Evolutionary conservation across 2,329 filamentous ascomycete species (phyloP).

Genomic region (Endothia cerciana): DNA sequence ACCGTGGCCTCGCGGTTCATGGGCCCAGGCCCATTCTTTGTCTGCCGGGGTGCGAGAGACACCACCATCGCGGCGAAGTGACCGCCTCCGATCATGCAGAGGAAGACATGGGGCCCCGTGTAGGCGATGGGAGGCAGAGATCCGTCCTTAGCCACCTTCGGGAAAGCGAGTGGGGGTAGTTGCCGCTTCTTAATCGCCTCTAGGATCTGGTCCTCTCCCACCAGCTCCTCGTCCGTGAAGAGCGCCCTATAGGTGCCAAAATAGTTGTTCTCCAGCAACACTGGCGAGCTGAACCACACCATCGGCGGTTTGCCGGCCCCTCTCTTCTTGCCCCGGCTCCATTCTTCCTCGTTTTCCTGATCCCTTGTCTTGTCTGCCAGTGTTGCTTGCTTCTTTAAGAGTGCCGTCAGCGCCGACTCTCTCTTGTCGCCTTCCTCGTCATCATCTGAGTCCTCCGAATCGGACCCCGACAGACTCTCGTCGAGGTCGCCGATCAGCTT

Average conservation of each 20-base stretch:
- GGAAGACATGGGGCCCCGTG: conserved; percentile 83
- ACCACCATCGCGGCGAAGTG: conserved; percentile 98
- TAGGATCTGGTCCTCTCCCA: conserved; percentile 62
- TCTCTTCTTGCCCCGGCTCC: conserved; percentile 49
- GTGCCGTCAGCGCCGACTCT: conserved; percentile 72
- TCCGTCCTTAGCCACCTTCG: conserved; percentile 61
- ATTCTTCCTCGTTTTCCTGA: conserved; percentile 50
- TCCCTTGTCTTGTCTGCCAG: conserved; percentile 59
- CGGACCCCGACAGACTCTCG: conserved; percentile 89
- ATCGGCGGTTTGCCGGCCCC: conserved; percentile 72
- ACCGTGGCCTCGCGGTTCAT: conserved; percentile 86
- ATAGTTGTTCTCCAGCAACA: conserved; percentile 76
- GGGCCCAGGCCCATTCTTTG: conserved; percentile 67
- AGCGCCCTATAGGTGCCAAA: conserved; percentile 86
- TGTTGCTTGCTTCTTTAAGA: conserved; percentile 83
- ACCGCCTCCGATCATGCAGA: conserved; percentile 98
- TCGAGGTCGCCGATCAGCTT: conserved; percentile 83
- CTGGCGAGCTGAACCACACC: conserved; percentile 81
- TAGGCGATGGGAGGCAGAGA: conserved; percentile 58
- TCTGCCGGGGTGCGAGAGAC: conserved; percentile 78
- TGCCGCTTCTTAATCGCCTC: conserved; percentile 78
- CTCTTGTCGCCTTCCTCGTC: conserved; percentile 55
- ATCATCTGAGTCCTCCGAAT: conserved; percentile 71
- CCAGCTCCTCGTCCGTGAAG: conserved; percentile 73
- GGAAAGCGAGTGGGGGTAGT: conserved; percentile 62